Conservation (phyloP, 768 basidiomycete species). For the Mycena latifolia region DNA sequence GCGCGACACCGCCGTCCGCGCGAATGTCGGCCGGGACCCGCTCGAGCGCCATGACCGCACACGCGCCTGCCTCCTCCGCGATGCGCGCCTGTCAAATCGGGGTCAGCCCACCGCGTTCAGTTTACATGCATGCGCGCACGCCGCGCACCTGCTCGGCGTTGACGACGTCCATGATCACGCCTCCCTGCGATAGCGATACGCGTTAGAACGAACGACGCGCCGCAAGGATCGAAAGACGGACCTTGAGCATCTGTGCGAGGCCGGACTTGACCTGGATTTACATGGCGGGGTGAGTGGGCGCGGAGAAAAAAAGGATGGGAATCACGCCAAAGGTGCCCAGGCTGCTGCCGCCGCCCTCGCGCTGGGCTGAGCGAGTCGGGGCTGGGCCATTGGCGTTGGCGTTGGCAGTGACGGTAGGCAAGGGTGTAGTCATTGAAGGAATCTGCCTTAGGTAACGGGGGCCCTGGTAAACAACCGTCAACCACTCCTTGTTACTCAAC, state of each 20-base stretch:
- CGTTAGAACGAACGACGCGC: neutral
- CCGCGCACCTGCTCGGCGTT: conserved; percentile 69
- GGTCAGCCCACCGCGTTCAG: no score
- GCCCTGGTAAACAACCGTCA: no score
- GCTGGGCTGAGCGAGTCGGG: conserved; percentile 52
- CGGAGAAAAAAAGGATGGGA: neutral
- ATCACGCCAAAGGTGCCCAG: conserved; percentile 68
- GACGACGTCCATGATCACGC: conserved; percentile 96
- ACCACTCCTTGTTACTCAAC: no score
- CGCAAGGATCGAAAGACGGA: neutral
- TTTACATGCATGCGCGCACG: conserved; percentile 34
- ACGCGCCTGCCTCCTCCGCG: conserved; percentile 97
- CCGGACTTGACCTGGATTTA: conserved; percentile 85
- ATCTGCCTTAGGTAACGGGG: no score
- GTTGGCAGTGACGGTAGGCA: neutral
- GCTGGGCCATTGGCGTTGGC: conserved; percentile 45
- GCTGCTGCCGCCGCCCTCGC: conserved; percentile 56
- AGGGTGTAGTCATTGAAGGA: conserved; percentile 22
- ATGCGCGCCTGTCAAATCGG: conserved; percentile 78
- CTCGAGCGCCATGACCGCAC: conserved; percentile 98
- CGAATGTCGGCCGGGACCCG: conserved; percentile 97
- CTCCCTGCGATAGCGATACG: conserved; percentile 61
- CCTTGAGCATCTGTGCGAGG: conserved; percentile 92
- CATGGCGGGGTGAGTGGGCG: neutral
- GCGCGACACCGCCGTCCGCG: conserved; percentile 90